Evolutionary conservation across 148 eudicot species (phyloP).

Genomic region (Agrostemma githago): DNA sequence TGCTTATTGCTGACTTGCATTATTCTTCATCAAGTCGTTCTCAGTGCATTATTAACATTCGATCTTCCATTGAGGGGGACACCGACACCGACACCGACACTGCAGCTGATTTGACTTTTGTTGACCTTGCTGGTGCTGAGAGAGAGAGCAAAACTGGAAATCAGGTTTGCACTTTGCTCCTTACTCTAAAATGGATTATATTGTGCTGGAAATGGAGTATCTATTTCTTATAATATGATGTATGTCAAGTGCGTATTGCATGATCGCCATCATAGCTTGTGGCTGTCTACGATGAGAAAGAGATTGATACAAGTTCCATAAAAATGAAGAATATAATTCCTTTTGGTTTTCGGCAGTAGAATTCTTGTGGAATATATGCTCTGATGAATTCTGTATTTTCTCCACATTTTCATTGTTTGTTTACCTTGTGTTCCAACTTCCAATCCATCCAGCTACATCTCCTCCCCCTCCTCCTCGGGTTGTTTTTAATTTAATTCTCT

Average conservation of each 20-base stretch:
- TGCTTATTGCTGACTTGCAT: constrained; percentile 5
- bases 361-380: not conserved
- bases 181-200: not conserved
- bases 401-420: not conserved
- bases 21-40: constrained; percentile 58
- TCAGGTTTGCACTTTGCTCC: constrained; percentile 42
- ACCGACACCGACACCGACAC: constrained; percentile 33
- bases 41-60: constrained; percentile 86
- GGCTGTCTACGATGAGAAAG: not conserved
- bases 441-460: not conserved
- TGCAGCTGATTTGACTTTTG: constrained; percentile 63
- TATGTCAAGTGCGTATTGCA: not conserved
- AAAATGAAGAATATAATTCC: not conserved
- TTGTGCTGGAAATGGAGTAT: too few species aligned
- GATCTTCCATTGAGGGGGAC: constrained; percentile 33
- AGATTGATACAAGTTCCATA: not conserved
- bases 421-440: not conserved
- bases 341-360: not conserved
- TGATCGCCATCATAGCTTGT: not conserved
- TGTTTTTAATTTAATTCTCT: not conserved
- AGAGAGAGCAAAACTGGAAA: constrained; percentile 89
- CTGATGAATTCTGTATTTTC: too few species aligned
- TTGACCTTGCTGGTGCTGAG: constrained; percentile 98
- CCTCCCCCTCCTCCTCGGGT: not conserved
- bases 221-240: too few species aligned